Evolutionary conservation across 805 yeast species (phyloP).

Genomic region (Schizosaccharomyces japonicus): DNA sequence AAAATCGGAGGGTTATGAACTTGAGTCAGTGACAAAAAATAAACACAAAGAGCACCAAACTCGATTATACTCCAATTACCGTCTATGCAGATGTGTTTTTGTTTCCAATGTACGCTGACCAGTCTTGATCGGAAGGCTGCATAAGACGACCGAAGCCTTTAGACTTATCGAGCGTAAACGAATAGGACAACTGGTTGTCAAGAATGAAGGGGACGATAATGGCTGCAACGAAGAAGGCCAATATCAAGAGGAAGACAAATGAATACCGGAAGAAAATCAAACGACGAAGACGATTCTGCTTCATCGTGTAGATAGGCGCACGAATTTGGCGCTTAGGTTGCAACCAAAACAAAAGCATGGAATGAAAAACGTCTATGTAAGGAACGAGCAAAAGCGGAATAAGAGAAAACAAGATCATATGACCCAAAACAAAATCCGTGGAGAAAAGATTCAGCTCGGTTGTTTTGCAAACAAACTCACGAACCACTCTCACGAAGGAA

Average conservation of each 20-base stretch:
- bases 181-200: slow-evolving; percentile 17
- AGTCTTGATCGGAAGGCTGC: slow-evolving; percentile 1
- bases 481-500: slow-evolving; percentile 83
- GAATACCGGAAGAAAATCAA: slow-evolving; percentile 92
- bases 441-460: slow-evolving; percentile 89
- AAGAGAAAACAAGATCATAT: slow-evolving; percentile 63
- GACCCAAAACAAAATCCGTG: slow-evolving; percentile 89
- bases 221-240: slow-evolving; percentile 46
- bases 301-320: slow-evolving; percentile 89
- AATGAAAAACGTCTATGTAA: slow-evolving; percentile 86
- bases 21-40: no score
- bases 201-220: slow-evolving; percentile 87
- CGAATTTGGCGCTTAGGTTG: slow-evolving; percentile 90
- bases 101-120: no score
- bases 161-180: neutral
- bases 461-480: slow-evolving; percentile 85
- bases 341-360: slow-evolving; percentile 95
- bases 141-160: neutral
- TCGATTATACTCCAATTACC: no score
- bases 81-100: no score
- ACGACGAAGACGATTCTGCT: slow-evolving; percentile 87
- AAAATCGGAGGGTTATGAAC: no score
- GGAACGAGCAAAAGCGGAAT: slow-evolving; percentile 72
- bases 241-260: slow-evolving; percentile 45
- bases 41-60: no score